These are phyloP conservation scores for Diaporthe destruens DNA, from an alignment of 2,329 filamentous ascomycete species.

Conservation along the genomic window DNA sequence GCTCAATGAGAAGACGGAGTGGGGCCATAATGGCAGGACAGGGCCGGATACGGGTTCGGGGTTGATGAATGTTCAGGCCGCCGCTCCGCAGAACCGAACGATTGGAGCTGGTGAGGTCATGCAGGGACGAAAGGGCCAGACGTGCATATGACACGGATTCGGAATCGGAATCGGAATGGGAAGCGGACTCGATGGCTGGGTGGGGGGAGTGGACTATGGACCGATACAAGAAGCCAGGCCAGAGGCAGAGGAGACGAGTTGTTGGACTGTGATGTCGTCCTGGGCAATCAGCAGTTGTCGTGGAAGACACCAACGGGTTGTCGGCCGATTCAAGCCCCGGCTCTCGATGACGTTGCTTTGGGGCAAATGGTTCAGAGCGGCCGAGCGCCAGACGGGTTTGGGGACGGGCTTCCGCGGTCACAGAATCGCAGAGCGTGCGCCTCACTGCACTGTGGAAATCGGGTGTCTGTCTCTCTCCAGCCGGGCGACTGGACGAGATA, in stretches of 20 bases:
- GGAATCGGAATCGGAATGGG: neutral
- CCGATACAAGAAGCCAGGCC: neutral
- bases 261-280: neutral
- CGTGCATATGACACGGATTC: neutral
- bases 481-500: neutral
- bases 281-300: neutral
- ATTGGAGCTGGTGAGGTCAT: neutral
- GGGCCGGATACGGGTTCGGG: neutral
- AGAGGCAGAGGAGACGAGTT: neutral
- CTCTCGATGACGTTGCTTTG: slow-evolving; percentile 28
- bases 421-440: neutral
- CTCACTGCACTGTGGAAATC: neutral
- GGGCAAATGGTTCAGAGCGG: neutral
- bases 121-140: neutral
- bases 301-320: neutral
- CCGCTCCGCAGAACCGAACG: slow-evolving; percentile 18
- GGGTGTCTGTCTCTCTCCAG: neutral
- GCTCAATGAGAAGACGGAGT: slow-evolving; percentile 85
- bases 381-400: neutral
- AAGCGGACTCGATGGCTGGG: neutral
- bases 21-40: slow-evolving; percentile 69
- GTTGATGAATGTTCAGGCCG: neutral
- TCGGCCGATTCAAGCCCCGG: slow-evolving; percentile 24
- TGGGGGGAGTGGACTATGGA: neutral
- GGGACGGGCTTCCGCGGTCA: neutral